phyloP scores from a whole-genome alignment of 2,329 filamentous ascomycete genomes.

The Penicillium sp. region DNA sequence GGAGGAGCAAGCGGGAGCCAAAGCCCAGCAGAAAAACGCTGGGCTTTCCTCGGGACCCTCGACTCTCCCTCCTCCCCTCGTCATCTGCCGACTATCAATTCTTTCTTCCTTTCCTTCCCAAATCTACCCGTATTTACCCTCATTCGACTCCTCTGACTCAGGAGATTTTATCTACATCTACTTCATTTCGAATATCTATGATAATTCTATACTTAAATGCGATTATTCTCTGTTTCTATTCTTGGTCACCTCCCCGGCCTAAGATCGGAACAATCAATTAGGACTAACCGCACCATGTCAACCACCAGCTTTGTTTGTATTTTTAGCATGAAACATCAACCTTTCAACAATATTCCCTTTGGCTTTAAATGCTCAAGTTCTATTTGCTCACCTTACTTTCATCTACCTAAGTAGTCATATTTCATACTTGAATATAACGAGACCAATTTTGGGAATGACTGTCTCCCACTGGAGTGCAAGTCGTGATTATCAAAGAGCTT shows the following conservation, averaged over 20 bases:
- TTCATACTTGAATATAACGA: not conserved
- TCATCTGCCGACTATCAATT: constrained; percentile 27
- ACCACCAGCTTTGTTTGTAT: constrained; percentile 11
- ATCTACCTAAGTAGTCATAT: not conserved
- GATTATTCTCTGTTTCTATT: constrained; percentile 12
- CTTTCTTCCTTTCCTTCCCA: constrained; percentile 17
- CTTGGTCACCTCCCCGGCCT: constrained; percentile 4
- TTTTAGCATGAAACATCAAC: constrained; percentile 4
- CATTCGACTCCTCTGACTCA: constrained; percentile 53
- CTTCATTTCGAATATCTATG: not conserved
- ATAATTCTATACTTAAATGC: not conserved
- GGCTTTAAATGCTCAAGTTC: not conserved
- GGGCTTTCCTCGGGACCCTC: constrained; percentile 28
- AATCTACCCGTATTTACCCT: constrained; percentile 62
- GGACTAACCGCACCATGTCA: constrained; percentile 1
- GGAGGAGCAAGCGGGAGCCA: constrained; percentile 37
- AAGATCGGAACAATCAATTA: constrained; percentile 5
- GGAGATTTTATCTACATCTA: constrained; percentile 34
- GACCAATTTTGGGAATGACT: not conserved
- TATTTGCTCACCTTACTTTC: not conserved
- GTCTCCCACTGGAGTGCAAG: not conserved
- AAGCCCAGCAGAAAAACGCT: constrained; percentile 20
- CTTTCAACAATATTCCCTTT: not conserved
- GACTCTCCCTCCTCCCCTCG: constrained; percentile 33
- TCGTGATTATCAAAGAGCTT: not conserved